Evolutionary conservation across 139 green algal species (phyloP).

Genomic region (Raphidocelis subcapitata): DNA sequence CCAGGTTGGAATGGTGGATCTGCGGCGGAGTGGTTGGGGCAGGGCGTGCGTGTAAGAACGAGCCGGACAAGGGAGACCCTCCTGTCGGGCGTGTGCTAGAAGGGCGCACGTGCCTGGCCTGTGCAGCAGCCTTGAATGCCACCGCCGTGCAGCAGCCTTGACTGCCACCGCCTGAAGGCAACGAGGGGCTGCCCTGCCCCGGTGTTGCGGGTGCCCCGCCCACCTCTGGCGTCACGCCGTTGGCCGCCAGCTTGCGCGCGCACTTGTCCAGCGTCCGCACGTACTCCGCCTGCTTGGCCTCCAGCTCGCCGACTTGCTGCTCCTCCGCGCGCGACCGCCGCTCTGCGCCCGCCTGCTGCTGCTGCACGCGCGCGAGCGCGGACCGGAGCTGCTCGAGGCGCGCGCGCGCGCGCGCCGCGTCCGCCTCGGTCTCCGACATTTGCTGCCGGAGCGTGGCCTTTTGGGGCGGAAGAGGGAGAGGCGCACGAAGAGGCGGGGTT

Average conservation of each 20-base stretch:
- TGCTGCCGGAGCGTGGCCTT: too few species aligned
- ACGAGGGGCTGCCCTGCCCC: too few species aligned
- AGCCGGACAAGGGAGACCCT: too few species aligned
- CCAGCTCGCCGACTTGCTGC: neutral
- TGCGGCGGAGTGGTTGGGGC: neutral
- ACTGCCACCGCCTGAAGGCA: too few species aligned
- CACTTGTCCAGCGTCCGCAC: neutral
- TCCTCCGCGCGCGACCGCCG: neutral
- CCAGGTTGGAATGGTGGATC: constrained; percentile 14
- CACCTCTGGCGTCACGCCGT: constrained; percentile 10
- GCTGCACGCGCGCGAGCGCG: neutral
- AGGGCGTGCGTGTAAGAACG: too few species aligned
- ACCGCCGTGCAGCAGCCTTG: too few species aligned
- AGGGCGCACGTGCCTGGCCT: too few species aligned
- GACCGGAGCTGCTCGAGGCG: neutral
- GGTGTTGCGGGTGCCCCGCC: too few species aligned
- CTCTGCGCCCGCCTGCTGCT: neutral
- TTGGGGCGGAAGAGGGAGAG: too few species aligned
- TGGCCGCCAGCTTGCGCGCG: neutral
- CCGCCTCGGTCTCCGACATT: neutral
- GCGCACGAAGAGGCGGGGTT: too few species aligned
- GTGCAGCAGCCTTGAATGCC: too few species aligned
- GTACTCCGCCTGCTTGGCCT: constrained; percentile 12
- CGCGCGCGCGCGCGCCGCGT: neutral
- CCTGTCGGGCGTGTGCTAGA: too few species aligned